Evolutionary conservation across 2,329 filamentous ascomycete genomes (phyloP), one percentile per base, ranked within the genome.

Genomic region (Tolypocladium tropicale): DNA sequence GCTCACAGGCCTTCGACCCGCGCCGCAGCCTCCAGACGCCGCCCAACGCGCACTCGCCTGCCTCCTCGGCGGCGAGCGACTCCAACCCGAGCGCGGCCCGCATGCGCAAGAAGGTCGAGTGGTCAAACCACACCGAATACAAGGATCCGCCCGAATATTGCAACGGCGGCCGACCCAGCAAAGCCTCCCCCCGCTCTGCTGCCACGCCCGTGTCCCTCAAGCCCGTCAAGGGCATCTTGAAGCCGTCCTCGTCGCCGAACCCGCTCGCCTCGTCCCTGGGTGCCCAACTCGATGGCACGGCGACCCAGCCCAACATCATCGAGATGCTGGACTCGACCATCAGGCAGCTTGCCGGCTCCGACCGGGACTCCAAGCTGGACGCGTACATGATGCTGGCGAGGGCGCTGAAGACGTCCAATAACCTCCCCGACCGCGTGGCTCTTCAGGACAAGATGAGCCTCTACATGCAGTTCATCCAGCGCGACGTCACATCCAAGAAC

Each of bases 321-420:
- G 84, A 84, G 63, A 94, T 96, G 86, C 74, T 97, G 61, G 89
- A 95, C 63, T 95, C 90, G 0, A 84, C 90, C 6, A 80, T 90
- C 37, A 86, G 89, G 70, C 88, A 94, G 71, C 79, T 99, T 52
- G 88, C 87, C 39, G 85, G 88, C 25, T 77, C 83, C 33, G 88
- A 91, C 62, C 79, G 86, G 54, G 81, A 84, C 56, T 85, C 83
- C 14, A 87, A 87, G 62, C 72, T 94, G 34, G 94, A 99, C 72
- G 90, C 92, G 52, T 97, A 99, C 66, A 84, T 86, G 67, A 88
- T 88, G 64, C 76, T 99, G 49, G 83, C 87, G 34, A 81, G 84
- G 36, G 85, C 86, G 4, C 76, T 96, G 63, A 89, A 90, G 68
- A 81, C 87, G 6, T 96, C 93, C 56, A 89, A 92, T 59, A 88